Conservation (phyloP, 345 rosid genomes). For the Bretschneidera sinensis region DNA sequence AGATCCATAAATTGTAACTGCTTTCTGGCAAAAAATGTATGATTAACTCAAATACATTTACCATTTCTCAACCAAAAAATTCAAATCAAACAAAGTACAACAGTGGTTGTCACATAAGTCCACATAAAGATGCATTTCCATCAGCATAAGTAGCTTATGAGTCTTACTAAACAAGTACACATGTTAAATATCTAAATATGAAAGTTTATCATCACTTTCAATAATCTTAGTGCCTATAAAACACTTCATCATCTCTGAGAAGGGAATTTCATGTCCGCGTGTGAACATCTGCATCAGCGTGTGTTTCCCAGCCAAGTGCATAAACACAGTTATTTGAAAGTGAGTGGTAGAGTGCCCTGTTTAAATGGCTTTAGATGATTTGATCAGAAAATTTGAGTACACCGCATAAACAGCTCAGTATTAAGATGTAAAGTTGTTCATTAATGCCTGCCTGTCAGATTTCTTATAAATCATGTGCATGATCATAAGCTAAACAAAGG, state of each 20-base stretch:
- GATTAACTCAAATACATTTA: no score
- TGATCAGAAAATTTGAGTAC: not conserved
- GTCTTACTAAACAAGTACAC: no score
- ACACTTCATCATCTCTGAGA: not conserved
- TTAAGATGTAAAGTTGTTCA: slow-evolving; percentile 9
- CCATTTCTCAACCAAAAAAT: no score
- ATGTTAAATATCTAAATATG: not conserved
- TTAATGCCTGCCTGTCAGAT: not conserved
- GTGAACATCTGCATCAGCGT: not conserved
- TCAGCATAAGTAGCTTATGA: no score
- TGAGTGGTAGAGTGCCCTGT: no score
- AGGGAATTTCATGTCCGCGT: not conserved
- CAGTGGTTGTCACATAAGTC: no score
- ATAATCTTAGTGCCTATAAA: not conserved
- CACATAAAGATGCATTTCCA: no score
- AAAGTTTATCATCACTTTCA: no score
- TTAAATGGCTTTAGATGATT: no score
- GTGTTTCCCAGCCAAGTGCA: not conserved
- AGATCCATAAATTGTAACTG: not conserved
- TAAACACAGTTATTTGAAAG: not conserved
- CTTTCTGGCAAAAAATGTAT: no score
- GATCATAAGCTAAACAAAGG: not conserved
- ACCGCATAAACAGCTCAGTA: not conserved
- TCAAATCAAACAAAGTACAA: no score
- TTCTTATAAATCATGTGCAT: not conserved